phyloP scores from a whole-genome alignment of 2,329 filamentous ascomycete species.

The Penicillium sp. region DNA sequence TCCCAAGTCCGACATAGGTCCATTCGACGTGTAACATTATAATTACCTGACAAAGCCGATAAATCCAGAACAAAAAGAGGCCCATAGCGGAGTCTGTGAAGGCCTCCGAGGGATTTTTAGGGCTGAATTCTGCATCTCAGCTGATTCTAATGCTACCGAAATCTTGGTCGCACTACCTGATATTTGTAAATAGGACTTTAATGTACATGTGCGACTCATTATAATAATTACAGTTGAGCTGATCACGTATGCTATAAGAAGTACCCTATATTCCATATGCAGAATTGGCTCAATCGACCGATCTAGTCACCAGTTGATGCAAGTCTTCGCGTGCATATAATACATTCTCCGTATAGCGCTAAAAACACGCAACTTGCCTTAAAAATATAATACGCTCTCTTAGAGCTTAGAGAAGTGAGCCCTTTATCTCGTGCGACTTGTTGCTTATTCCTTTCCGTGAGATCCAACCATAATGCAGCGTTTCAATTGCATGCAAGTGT shows the following conservation, averaged over 20 bases:
- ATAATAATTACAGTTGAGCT: not conserved
- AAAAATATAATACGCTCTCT: not conserved
- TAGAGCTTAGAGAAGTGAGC: not conserved
- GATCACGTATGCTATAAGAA: not conserved
- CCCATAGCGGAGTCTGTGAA: not conserved
- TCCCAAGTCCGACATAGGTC: not conserved
- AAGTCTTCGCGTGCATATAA: not conserved
- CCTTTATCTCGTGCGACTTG: slow-evolving; percentile 1
- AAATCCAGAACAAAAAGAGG: not conserved
- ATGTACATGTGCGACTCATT: not conserved
- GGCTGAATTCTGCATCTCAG: not conserved
- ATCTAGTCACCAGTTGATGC: not conserved
- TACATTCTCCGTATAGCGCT: not conserved
- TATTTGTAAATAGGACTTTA: no score
- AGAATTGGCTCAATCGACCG: not conserved
- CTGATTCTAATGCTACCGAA: no score
- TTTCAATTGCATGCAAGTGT: slow-evolving; percentile 1
- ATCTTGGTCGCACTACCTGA: no score
- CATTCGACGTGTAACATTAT: slow-evolving; percentile 1
- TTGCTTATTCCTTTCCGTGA: slow-evolving; percentile 3
- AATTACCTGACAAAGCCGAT: not conserved
- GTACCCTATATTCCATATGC: not conserved
- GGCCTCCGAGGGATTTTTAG: not conserved
- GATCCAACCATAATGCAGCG: slow-evolving; percentile 9
- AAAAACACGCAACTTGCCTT: not conserved